Base-by-base conservation (phyloP, 1,139 yeast genomes). In the Geotrichum fermentans region DNA sequence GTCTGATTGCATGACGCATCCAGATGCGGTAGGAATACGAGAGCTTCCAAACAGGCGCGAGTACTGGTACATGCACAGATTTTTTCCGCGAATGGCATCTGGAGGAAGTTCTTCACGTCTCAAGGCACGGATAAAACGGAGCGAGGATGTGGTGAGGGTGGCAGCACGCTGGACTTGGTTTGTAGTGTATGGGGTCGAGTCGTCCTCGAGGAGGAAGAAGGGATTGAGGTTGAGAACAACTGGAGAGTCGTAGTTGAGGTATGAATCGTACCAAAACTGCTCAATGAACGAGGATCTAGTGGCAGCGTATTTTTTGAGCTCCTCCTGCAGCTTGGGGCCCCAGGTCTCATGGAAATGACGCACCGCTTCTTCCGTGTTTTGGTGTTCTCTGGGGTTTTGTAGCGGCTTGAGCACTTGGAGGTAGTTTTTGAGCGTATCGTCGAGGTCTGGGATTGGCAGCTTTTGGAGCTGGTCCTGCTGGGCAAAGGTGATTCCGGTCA, bases 211-310 rank as follows among this genome's bases (percentile, higher is more conserved):
- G 55, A 87, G 75, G 64, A 88, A 87, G 62, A 86, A 88, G 0
- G 96, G 96, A 61, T 88, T 88, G 58, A 88, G 75, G 66, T 88
- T 88, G 54, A 88, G 73, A 24, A 88, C 96, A 44, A 88, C 95
- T 1, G 72, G 95, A 21, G 88, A 83, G 66, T 88, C 96, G 64
- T 85, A 85, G 65, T 82, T 82, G 56, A 88, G 73, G 66, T 88
- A 88, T 2, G 95, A 80, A 63, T 88, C 96, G 65, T 81, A 88
- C 96, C 96, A 88, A 65, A 88, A 88, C 64, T 88, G 95, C 67
- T 88, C 96, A 55, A 88, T 88, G 66, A 83, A 88, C 10, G 94
- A 82, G 49, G 85, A 79, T 58, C 89, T 72, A 18, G 78, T 68
- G 51, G 77, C 73, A 8, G 87, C 74, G 59, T 84, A 86, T 49